These are phyloP conservation scores for Eimeria mitis DNA, from an alignment of 169 alveolate species.

Conservation along the genomic window DNA sequence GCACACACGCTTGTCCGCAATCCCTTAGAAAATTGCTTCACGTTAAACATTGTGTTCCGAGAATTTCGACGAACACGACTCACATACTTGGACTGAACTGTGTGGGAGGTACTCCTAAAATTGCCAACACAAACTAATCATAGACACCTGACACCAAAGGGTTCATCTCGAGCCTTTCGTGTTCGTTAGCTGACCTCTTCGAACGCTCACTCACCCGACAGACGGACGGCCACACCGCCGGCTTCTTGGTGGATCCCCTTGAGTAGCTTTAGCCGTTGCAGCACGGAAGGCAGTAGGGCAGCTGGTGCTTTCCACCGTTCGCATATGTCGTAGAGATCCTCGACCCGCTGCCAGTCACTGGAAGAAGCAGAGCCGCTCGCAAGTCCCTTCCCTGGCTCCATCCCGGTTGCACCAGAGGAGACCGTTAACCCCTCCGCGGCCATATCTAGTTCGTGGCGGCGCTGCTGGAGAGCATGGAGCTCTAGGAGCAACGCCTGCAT, in stretches of 20 bases:
- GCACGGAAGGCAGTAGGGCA: slow-evolving; percentile 75
- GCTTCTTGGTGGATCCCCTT: slow-evolving; percentile 82
- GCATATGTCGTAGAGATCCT: slow-evolving; percentile 78
- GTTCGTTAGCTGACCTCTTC: not conserved
- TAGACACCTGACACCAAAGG: not conserved
- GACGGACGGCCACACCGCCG: slow-evolving; percentile 79
- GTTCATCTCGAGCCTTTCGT: not conserved
- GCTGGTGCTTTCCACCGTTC: slow-evolving; percentile 81
- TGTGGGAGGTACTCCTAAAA: not conserved
- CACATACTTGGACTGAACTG: not conserved
- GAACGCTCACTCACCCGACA: slow-evolving; percentile 56
- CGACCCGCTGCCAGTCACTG: slow-evolving; percentile 80
- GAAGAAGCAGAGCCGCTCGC: slow-evolving; percentile 5
- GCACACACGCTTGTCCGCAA: not conserved
- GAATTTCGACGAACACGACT: not conserved
- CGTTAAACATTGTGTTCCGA: not conserved
- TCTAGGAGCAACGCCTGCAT: slow-evolving; percentile 72
- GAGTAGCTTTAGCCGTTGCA: slow-evolving; percentile 73
- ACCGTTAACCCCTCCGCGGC: slow-evolving; percentile 29
- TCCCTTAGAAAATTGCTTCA: not conserved
- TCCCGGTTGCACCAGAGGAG: slow-evolving; percentile 1
- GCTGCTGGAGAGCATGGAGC: slow-evolving; percentile 80
- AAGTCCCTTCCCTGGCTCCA: slow-evolving; percentile 2
- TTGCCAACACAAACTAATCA: not conserved
- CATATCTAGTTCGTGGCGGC: slow-evolving; percentile 78